Evolutionary conservation across 108 stramenopile genomes (phyloP).

Genomic region (Tribonema minus): DNA sequence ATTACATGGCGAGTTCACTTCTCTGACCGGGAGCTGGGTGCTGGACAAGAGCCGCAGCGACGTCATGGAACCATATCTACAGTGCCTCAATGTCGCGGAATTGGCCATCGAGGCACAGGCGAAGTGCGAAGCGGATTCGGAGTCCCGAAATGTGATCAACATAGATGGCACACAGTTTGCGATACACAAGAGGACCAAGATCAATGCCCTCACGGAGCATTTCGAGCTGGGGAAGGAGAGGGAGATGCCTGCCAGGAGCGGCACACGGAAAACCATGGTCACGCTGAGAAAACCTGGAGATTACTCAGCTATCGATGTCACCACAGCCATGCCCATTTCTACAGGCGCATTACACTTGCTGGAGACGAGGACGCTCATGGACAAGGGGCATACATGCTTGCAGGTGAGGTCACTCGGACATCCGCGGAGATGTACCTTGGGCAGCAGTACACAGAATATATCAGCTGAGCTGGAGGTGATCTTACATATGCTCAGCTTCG

Average conservation of each 20-base stretch:
- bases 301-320: conserved; percentile 2
- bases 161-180: conserved; percentile 23
- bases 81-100: conserved; percentile 26
- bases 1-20: too few relatives aligned
- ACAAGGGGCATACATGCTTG: conserved; percentile 39
- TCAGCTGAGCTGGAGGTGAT: too few relatives aligned
- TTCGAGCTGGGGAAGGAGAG: conserved; percentile 32
- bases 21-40: too few relatives aligned
- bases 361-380: conserved; percentile 20
- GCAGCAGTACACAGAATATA: too few relatives aligned
- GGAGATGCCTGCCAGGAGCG: conserved; percentile 11
- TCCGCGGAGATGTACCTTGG: too few relatives aligned
- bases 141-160: conserved; percentile 24
- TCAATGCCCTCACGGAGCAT: conserved; percentile 26
- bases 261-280: conserved; percentile 4
- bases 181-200: conserved; percentile 39
- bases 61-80: conserved; percentile 30
- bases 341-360: conserved; percentile 21
- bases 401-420: too few relatives aligned
- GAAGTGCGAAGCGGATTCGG: not conserved
- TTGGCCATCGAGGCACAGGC: conserved; percentile 39
- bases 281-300: conserved; percentile 3
- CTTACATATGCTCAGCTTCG: too few relatives aligned
- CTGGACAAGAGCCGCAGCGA: too few relatives aligned
- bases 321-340: conserved; percentile 33